Conservation (phyloP, 768 basidiomycete species). For the Boletus sp. region DNA sequence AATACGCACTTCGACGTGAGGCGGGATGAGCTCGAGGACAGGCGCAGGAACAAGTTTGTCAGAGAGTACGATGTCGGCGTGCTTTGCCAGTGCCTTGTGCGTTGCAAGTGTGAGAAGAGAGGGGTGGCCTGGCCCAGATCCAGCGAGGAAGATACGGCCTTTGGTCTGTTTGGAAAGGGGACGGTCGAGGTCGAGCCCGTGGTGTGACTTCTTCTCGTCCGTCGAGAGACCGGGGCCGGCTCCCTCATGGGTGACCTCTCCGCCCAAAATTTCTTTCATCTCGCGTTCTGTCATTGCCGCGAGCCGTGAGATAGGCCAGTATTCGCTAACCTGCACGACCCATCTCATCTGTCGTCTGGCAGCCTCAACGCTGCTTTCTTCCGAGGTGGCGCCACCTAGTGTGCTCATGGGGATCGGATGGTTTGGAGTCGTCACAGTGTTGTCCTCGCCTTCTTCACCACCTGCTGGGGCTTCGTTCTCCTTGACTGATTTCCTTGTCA, state of each 20-base stretch:
- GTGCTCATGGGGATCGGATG: slow-evolving; percentile 53
- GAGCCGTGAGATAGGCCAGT: slow-evolving; percentile 83
- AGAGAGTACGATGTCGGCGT: slow-evolving; percentile 85
- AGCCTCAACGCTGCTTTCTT: slow-evolving; percentile 43
- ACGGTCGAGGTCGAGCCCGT: slow-evolving; percentile 21
- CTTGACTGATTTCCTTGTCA: slow-evolving; percentile 39
- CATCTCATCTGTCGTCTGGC: slow-evolving; percentile 77
- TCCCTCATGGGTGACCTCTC: slow-evolving; percentile 20
- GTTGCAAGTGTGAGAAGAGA: slow-evolving; percentile 88
- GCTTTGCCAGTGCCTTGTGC: slow-evolving; percentile 69
- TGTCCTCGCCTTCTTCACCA: slow-evolving; percentile 54
- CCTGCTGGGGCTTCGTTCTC: slow-evolving; percentile 16
- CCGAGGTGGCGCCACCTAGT: background rate
- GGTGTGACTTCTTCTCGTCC: slow-evolving; percentile 36
- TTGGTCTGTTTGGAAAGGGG: slow-evolving; percentile 15
- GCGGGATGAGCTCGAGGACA: slow-evolving; percentile 82
- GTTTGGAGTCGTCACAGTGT: slow-evolving; percentile 57
- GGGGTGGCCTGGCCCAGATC: slow-evolving; percentile 95
- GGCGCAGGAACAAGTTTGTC: slow-evolving; percentile 94
- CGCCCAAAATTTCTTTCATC: slow-evolving; percentile 61
- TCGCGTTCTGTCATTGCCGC: slow-evolving; percentile 64
- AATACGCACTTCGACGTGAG: slow-evolving; percentile 69
- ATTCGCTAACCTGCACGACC: slow-evolving; percentile 95
- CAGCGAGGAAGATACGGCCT: slow-evolving; percentile 86
- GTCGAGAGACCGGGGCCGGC: slow-evolving; percentile 16